These are phyloP conservation scores for Angophora floribunda DNA, from an alignment of 345 rosid species.

Conservation along the genomic window DNA sequence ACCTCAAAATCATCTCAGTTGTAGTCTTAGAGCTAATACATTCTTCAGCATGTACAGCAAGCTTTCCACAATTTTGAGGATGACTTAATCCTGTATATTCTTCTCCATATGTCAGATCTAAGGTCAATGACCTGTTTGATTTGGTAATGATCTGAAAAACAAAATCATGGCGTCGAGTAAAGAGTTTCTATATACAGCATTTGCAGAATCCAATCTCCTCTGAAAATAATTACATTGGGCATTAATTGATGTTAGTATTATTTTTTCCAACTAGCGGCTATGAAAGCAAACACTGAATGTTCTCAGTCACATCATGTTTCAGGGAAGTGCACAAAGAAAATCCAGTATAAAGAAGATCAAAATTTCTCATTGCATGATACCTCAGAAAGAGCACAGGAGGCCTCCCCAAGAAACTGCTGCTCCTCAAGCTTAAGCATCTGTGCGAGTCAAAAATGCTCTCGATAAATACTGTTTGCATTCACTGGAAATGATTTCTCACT, in stretches of 20 bases:
- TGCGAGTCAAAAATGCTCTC: slow-evolving; percentile 6
- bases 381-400: slow-evolving; percentile 48
- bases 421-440: slow-evolving; percentile 72
- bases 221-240: background rate
- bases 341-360: background rate
- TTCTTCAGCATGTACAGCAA: slow-evolving; percentile 82
- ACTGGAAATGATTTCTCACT: background rate
- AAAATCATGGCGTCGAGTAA: background rate
- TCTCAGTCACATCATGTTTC: background rate
- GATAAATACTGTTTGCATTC: background rate
- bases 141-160: slow-evolving; percentile 42
- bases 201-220: background rate
- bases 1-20: slow-evolving; percentile 62
- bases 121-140: slow-evolving; percentile 32
- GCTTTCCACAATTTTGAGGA: slow-evolving; percentile 40
- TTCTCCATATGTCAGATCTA: slow-evolving; percentile 49
- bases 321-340: background rate
- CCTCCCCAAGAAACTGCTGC: slow-evolving; percentile 71
- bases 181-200: background rate
- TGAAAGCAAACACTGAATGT: background rate
- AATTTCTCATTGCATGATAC: slow-evolving; percentile 8
- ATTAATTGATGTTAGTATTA: background rate
- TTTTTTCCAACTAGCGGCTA: background rate
- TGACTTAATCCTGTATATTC: slow-evolving; percentile 24
- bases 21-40: slow-evolving; percentile 61